These are phyloP conservation scores for Cercospora canescens DNA, from an alignment of 2,329 filamentous ascomycete genomes.

Conservation along the genomic window DNA sequence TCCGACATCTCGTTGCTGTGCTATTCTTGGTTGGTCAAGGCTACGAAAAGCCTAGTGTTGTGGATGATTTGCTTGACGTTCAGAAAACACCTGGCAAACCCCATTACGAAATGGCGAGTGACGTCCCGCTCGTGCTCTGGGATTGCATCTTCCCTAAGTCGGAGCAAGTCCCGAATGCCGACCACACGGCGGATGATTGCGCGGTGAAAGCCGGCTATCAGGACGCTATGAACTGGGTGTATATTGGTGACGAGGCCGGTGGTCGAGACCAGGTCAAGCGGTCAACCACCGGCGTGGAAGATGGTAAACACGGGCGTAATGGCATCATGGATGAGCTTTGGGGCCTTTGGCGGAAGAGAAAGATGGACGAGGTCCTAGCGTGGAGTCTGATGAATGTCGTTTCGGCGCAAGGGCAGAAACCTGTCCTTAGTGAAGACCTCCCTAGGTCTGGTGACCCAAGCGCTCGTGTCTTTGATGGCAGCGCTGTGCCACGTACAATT, in stretches of 20 bases:
- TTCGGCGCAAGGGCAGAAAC: constrained; percentile 40
- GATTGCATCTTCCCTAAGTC: constrained; percentile 80
- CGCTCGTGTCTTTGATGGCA: constrained; percentile 60
- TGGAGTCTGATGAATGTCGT: constrained; percentile 69
- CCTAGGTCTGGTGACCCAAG: constrained; percentile 35
- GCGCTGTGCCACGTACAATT: constrained; percentile 53
- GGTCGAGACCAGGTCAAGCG: constrained; percentile 36
- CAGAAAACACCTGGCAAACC: constrained; percentile 72
- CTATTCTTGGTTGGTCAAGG: constrained; percentile 92
- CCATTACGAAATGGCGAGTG: constrained; percentile 85
- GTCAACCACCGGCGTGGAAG: constrained; percentile 42
- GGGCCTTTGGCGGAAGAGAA: constrained; percentile 77
- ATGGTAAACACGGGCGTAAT: constrained; percentile 63
- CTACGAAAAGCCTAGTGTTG: constrained; percentile 71
- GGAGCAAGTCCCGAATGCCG: constrained; percentile 41
- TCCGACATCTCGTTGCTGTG: constrained; percentile 87
- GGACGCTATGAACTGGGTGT: constrained; percentile 75
- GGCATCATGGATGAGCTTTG: constrained; percentile 76
- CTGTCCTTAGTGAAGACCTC: not conserved
- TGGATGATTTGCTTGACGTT: constrained; percentile 74
- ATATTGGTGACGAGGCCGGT: constrained; percentile 65
- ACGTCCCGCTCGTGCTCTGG: constrained; percentile 90
- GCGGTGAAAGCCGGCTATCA: constrained; percentile 42
- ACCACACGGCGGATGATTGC: constrained; percentile 37
- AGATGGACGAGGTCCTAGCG: constrained; percentile 87